Conservation (phyloP, 306 rosid genomes). For the Rubus parviflorus region DNA sequence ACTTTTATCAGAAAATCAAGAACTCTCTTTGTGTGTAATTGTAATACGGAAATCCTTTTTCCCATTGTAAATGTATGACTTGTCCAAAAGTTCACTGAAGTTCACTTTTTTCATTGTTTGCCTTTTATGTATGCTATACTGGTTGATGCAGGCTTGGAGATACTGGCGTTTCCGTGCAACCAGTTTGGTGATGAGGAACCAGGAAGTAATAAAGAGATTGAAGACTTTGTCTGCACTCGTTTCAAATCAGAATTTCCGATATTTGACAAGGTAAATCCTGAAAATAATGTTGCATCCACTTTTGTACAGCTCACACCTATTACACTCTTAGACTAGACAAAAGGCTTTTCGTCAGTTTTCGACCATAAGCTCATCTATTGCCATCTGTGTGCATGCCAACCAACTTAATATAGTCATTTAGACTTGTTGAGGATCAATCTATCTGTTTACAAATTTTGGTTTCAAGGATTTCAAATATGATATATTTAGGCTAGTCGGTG, state of each 20-base stretch:
- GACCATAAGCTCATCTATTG: not conserved
- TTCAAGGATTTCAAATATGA: not conserved
- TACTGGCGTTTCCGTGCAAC: conserved; percentile 86
- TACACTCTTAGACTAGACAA: not conserved
- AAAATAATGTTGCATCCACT: conserved; percentile 6
- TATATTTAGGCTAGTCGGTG: not conserved
- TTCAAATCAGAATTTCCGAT: conserved; percentile 26
- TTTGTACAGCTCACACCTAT: conserved; percentile 1
- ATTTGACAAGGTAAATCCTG: conserved; percentile 21
- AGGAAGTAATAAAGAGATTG: conserved; percentile 72
- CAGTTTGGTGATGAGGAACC: conserved; percentile 88
- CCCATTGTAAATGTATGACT: not conserved
- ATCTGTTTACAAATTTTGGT: not conserved
- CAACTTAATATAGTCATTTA: not conserved
- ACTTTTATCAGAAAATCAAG: not conserved
- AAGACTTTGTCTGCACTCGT: conserved; percentile 47
- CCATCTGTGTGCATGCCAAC: not conserved
- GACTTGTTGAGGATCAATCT: conserved; percentile 3
- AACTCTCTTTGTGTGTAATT: not conserved
- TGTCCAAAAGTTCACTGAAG: not conserved
- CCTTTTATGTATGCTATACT: not conserved
- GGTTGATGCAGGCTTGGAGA: conserved; percentile 58
- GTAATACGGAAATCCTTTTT: not conserved
- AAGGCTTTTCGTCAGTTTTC: not conserved
- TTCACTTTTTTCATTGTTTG: not conserved